Conservation (phyloP, 2,329 filamentous ascomycete species). For the Epichloe sylvatica region DNA sequence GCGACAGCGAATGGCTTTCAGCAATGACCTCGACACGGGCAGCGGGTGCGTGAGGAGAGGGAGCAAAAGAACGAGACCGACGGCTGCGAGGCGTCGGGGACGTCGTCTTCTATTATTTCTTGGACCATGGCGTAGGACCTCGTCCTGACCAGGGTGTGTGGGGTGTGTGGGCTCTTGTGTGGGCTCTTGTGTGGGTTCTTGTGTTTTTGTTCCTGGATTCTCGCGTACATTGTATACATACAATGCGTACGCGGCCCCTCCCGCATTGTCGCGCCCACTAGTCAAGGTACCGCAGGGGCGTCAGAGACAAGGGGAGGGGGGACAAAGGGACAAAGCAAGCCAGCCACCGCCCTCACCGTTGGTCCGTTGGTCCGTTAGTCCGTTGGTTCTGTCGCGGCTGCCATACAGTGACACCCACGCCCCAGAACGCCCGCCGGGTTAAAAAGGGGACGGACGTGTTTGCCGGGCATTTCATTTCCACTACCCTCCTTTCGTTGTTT, state of each 20-base stretch:
- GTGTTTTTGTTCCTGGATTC: not conserved
- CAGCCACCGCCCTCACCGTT: conserved; percentile 14
- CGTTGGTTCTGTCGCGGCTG: conserved; percentile 9
- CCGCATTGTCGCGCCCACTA: not conserved
- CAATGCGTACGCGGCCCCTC: conserved; percentile 5
- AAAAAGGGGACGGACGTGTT: conserved; percentile 8
- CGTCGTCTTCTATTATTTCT: conserved; percentile 22
- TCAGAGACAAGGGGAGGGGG: not conserved
- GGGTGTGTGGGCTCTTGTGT: not conserved
- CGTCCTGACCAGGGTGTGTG: not conserved
- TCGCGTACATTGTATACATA: not conserved
- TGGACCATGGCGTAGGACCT: conserved; percentile 1
- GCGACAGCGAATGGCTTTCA: conserved; percentile 30
- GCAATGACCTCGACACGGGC: conserved; percentile 36
- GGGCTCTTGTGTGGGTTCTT: not conserved
- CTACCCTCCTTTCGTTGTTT: not conserved
- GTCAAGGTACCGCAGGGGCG: conserved; percentile 7
- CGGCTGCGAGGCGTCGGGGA: not conserved
- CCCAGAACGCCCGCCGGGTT: not conserved
- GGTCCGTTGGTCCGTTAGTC: conserved; percentile 13
- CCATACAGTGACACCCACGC: not conserved
- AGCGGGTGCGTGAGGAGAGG: conserved; percentile 26
- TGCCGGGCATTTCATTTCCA: conserved; percentile 10
- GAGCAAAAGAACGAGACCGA: conserved; percentile 20
- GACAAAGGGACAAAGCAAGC: conserved; percentile 5